Base-by-base conservation (phyloP, 2,329 filamentous ascomycete genomes). In the Endothia cerciana region DNA sequence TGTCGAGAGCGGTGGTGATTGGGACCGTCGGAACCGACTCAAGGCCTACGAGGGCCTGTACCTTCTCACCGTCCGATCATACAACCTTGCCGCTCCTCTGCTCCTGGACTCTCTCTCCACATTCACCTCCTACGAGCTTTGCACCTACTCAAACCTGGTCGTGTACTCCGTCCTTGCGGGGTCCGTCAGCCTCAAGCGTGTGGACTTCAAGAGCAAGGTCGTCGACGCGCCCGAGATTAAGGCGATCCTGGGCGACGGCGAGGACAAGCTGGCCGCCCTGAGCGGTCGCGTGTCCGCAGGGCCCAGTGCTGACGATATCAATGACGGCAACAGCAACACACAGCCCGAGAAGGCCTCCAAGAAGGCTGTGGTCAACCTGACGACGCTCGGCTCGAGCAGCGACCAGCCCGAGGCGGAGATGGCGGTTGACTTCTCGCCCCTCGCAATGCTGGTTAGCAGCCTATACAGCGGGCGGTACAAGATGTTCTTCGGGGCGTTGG, bases 131-230 rank as follows among this genome's bases (percentile, higher is more conserved):
- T 97, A 97, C 82, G 95, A 99, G 80, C 88, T 99, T 60, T 99
- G 95, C 88, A 94, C 91, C 71, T 99, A 99, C 83, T 97, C 93
- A 66, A 91, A 88, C 68, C 87, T 99, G 30, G 95, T 99, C 61
- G 89, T 97, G 65, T 99, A 98, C 82, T 93, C 95, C 1, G 94
- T 98, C 28, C 89, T 99, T 41, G 93, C 95, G 43, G 95, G 95
- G 66, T 96, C 94, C 7, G 90, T 98, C 30, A 95, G 94, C 56
- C 87, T 99, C 65, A 97, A 97, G 83, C 91, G 95, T 59, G 93
- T 97, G 41, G 95, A 99, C 79, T 99, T 99, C 87, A 99, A 99
- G 85, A 92, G 92, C 71, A 98, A 98, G 83, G 95, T 99, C 33
- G 94, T 99, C 49, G 95, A 99, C 77, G 95, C 95, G 8, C 94